phyloP scores from a whole-genome alignment of 176 grass and related monocot genomes.

The Eragrostis curvula region DNA sequence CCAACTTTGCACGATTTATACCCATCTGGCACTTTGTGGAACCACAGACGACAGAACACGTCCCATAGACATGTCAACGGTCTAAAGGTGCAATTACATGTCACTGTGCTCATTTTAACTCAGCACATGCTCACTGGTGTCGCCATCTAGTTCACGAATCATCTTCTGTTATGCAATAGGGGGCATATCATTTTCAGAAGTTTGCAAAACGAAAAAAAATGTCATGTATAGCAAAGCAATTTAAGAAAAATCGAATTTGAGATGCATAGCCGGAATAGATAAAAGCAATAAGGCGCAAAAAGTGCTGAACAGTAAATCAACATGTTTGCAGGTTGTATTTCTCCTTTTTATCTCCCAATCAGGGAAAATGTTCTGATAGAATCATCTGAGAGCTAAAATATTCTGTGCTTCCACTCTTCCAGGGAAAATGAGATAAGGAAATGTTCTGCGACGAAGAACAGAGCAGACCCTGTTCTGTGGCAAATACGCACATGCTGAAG shows the following conservation, averaged over 20 bases:
- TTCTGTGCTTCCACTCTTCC: too few species aligned
- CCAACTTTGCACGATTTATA: slow-evolving; percentile 14
- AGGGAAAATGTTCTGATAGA: not conserved
- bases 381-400: slow-evolving; percentile 4
- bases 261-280: not conserved
- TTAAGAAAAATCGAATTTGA: not conserved
- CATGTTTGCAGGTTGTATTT: not conserved
- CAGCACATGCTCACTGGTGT: slow-evolving; percentile 33
- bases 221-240: not conserved
- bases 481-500: not conserved
- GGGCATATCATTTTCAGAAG: not conserved
- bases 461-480: not conserved
- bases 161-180: not conserved
- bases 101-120: slow-evolving; percentile 44
- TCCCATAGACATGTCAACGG: slow-evolving; percentile 28
- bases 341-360: not conserved
- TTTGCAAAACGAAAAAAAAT: not conserved
- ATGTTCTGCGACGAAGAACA: not conserved
- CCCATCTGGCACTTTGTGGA: slow-evolving; percentile 13
- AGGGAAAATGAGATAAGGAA: too few species aligned
- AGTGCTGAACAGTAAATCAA: not conserved
- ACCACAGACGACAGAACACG: slow-evolving; percentile 17
- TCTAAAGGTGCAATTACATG: slow-evolving; percentile 32
- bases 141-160: not conserved
- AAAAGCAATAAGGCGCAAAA: not conserved